phyloP scores from a whole-genome alignment of 139 green algal genomes.

The Volvox africanus region DNA sequence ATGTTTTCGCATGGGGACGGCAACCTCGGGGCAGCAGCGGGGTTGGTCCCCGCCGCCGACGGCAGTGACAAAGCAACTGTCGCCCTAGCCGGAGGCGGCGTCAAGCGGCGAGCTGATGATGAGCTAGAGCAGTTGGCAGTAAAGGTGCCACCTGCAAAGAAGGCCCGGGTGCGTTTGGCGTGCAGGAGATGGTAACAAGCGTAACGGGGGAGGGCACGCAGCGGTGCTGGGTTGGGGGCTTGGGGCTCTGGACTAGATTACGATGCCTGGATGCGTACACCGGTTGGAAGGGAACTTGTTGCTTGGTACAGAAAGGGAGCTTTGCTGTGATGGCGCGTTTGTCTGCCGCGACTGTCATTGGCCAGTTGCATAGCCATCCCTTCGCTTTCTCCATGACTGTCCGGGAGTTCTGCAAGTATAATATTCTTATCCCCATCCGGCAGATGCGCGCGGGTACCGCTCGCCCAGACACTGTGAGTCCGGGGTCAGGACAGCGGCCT shows the following conservation, averaged over 20 bases:
- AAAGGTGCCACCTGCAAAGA: conserved; percentile 10
- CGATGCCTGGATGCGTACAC: too few species aligned
- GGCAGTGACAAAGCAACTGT: not conserved
- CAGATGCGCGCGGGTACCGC: conserved; percentile 30
- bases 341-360: too few species aligned
- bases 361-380: too few species aligned
- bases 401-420: too few species aligned
- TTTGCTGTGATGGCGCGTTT: too few species aligned
- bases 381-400: too few species aligned
- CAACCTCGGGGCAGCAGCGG: not conserved
- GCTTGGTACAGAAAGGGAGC: too few species aligned
- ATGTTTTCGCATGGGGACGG: not conserved
- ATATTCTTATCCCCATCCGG: not conserved
- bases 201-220: not conserved
- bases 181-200: not conserved
- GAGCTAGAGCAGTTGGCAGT: conserved; percentile 12
- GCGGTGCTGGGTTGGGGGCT: too few species aligned
- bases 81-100: not conserved
- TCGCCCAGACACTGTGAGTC: not conserved
- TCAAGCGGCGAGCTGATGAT: conserved; percentile 1
- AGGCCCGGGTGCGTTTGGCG: conserved; percentile 25
- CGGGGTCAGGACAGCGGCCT: not conserved
- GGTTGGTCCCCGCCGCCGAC: not conserved
- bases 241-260: too few species aligned
- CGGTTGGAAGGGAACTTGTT: too few species aligned